Percentiles rank a stretch among this genome's conserved stretches.
Conservation (phyloP, 805 yeast genomes). For the Ogataea trehaloabstinens region DNA sequence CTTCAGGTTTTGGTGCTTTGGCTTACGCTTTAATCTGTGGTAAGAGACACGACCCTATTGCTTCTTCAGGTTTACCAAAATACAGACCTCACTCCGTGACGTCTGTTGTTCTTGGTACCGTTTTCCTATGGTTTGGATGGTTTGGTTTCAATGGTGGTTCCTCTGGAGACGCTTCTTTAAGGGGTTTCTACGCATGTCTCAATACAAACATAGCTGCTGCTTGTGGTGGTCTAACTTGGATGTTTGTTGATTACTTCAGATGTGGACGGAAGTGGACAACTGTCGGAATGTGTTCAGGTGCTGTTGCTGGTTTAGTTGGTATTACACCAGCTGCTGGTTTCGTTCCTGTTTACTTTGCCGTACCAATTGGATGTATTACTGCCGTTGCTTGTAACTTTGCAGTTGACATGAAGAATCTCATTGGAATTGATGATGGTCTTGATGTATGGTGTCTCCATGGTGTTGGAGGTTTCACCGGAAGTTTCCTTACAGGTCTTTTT, state of each 20-base stretch:
- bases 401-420: slow-evolving; percentile 68
- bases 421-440: slow-evolving; percentile 89
- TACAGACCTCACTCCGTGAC: slow-evolving; percentile 94
- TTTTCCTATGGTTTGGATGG: slow-evolving; percentile 98
- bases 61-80: slow-evolving; percentile 70
- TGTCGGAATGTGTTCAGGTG: slow-evolving; percentile 92
- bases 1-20: slow-evolving; percentile 92
- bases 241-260: slow-evolving; percentile 85
- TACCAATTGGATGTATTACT: slow-evolving; percentile 77
- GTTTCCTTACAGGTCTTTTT: slow-evolving; percentile 83
- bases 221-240: slow-evolving; percentile 90
- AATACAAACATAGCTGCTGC: slow-evolving; percentile 95
- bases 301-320: slow-evolving; percentile 90
- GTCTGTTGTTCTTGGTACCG: slow-evolving; percentile 87
- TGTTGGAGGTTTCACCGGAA: slow-evolving; percentile 87
- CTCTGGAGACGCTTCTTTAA: slow-evolving; percentile 87
- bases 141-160: slow-evolving; percentile 99
- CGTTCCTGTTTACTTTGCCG: slow-evolving; percentile 88
- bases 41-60: slow-evolving; percentile 81
- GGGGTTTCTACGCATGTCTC: slow-evolving; percentile 92
- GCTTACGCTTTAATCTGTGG: slow-evolving; percentile 92
- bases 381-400: slow-evolving; percentile 81
- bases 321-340: slow-evolving; percentile 97
- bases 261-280: slow-evolving; percentile 89
- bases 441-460: slow-evolving; percentile 94